Base-by-base conservation (phyloP, 2,329 filamentous ascomycete genomes). In the Aspergillus nomiae region DNA sequence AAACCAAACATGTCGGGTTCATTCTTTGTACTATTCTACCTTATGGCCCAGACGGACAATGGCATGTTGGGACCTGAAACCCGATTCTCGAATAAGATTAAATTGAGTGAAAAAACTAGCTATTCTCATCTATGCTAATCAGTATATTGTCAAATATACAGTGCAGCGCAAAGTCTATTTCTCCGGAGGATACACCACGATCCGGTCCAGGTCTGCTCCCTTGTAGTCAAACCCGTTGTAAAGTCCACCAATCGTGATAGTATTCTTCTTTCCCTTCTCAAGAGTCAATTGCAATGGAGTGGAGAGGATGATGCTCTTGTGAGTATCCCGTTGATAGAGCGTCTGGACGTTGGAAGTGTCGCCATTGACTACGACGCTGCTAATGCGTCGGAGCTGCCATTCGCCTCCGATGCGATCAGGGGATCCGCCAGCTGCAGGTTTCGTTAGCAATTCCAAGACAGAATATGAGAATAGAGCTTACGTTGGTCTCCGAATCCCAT, bases 171-270 rank as follows among this genome's bases (percentile, higher is more conserved):
- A 19, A 41, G 38, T 19, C 54, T 61, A 59, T 41, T 66, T 64
- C 73, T 88, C 86, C 0, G 84, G 77, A 1, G 86, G 86, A 71
- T 88, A 88, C 0, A 89, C 86, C 1, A 88, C 80, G 67, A 89
- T 84, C 16, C 81, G 79, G 66, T 89, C 86, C 26, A 89, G 69
- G 68, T 89, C 86, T 0, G 84, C 86, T 0, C 86, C 85, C 71
- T 85, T 87, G 21, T 81, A 78, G 60, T 86, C 83, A 54, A 85
- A 78, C 0, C 85, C 86, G 60, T 89, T 88, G 55, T 73, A 80
- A 53, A 88, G 63, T 0, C 87, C 86, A 0, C 86, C 86, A 28
- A 89, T 79, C 1, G 83, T 85, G 57, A 89, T 87, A 0, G 80
- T 85, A 64, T 87, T 85, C 12, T 75, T 77, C 2, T 58, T 66